These are phyloP conservation scores for Hypoxylon perforatum DNA, from an alignment of 495 filamentous ascomycete species.

Conservation along the genomic window DNA sequence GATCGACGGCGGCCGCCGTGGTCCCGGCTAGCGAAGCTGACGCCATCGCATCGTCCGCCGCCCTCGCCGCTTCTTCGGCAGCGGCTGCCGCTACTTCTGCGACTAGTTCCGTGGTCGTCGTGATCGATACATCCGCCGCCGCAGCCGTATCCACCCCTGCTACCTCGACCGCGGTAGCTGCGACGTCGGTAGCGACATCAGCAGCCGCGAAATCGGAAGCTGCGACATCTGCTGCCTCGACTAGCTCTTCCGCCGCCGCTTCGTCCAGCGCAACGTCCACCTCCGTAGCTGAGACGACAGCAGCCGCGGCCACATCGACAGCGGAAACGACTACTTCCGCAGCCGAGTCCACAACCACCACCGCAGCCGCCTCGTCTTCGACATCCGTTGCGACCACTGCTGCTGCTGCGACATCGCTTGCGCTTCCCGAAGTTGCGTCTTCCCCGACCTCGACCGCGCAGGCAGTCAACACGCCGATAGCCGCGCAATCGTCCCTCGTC, in stretches of 20 bases:
- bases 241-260: not conserved
- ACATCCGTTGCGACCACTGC: constrained; percentile 9
- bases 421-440: constrained; percentile 17
- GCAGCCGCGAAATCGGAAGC: constrained; percentile 3
- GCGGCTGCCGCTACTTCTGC: constrained; percentile 1
- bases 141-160: constrained; percentile 10
- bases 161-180: constrained; percentile 4
- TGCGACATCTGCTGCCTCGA: not conserved
- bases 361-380: constrained; percentile 11
- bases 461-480: constrained; percentile 16
- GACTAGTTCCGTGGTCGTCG: constrained; percentile 1
- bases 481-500: constrained; percentile 25
- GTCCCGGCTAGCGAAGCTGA: constrained; percentile 32
- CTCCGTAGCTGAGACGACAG: not conserved
- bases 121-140: constrained; percentile 11
- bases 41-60: constrained; percentile 38
- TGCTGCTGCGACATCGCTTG: constrained; percentile 7
- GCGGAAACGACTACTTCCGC: constrained; percentile 1
- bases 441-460: constrained; percentile 5
- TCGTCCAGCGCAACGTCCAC: not conserved
- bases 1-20: constrained; percentile 14
- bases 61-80: constrained; percentile 28
- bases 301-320: not conserved
- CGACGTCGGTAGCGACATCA: constrained; percentile 12
- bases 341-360: not conserved